Evolutionary conservation across 2,329 filamentous ascomycete species (phyloP).

Genomic region (Myriangium duriaei): DNA sequence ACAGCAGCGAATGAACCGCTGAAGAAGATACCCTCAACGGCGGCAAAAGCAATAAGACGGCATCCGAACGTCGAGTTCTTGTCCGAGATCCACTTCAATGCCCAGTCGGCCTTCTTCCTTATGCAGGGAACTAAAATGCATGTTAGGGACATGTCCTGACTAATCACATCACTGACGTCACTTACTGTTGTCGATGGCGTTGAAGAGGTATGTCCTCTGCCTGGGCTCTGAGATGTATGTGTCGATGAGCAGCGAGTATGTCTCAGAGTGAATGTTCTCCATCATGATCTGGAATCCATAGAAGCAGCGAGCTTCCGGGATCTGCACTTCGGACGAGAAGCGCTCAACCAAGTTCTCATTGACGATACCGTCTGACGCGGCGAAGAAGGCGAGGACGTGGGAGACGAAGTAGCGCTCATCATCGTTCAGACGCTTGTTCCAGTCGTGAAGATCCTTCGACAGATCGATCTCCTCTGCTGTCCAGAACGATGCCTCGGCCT

Average conservation of each 20-base stretch:
- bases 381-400: slow-evolving; percentile 97
- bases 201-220: slow-evolving; percentile 90
- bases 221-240: slow-evolving; percentile 98
- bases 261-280: slow-evolving; percentile 99
- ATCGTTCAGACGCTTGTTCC: slow-evolving; percentile 94
- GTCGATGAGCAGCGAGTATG: slow-evolving; percentile 96
- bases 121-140: slow-evolving; percentile 77
- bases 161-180: slow-evolving; percentile 17
- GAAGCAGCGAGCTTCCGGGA: slow-evolving; percentile 97
- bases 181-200: slow-evolving; percentile 94
- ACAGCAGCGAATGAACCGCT: slow-evolving; percentile 96
- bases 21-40: slow-evolving; percentile 99
- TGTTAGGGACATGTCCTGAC: slow-evolving; percentile 10
- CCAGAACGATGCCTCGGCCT: slow-evolving; percentile 99
- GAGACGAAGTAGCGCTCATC: slow-evolving; percentile 98
- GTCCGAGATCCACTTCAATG: slow-evolving; percentile 86
- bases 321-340: slow-evolving; percentile 92
- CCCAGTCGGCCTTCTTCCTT: slow-evolving; percentile 97
- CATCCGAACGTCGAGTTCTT: slow-evolving; percentile 88
- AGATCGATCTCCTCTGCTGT: slow-evolving; percentile 98
- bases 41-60: slow-evolving; percentile 91
- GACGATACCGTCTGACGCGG: slow-evolving; percentile 96
- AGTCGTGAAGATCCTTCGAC: slow-evolving; percentile 97
- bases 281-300: slow-evolving; percentile 99
- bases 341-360: slow-evolving; percentile 98